Percentiles rank a stretch among this genome's conserved stretches.
Conservation (phyloP, 306 rosid species). For the Clitoria ternatea region DNA sequence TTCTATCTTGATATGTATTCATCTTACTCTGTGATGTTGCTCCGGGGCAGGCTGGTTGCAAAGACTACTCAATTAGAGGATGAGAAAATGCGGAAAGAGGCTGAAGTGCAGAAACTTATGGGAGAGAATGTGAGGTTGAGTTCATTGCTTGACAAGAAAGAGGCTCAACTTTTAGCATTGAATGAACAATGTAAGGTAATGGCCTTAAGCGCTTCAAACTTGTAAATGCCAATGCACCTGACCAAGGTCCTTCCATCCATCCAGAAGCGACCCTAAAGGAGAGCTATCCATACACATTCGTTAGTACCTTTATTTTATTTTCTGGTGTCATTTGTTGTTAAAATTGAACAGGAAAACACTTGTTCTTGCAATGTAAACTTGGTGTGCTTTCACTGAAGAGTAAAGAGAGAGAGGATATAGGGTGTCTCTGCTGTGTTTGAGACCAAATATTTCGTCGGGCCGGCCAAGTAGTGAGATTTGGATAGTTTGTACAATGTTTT, state of each 20-base stretch:
- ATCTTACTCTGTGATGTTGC: conserved; percentile 16
- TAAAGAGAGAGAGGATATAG: background rate
- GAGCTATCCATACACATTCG: conserved; percentile 22
- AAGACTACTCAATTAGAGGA: conserved; percentile 80
- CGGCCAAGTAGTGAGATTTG: no score
- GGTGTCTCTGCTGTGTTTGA: conserved; percentile 10
- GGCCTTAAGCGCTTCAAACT: conserved; percentile 74
- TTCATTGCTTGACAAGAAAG: conserved; percentile 89
- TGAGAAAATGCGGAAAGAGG: conserved; percentile 84
- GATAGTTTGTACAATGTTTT: no score
- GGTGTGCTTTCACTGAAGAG: conserved; percentile 12
- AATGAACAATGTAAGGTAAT: conserved; percentile 91
- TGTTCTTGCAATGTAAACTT: conserved; percentile 31
- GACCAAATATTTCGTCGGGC: no score
- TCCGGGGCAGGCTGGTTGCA: conserved; percentile 61
- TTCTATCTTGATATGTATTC: background rate
- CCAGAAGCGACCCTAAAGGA: conserved; percentile 27
- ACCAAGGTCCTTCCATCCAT: conserved; percentile 25
- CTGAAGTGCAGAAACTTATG: conserved; percentile 86
- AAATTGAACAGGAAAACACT: conserved; percentile 12
- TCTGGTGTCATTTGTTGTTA: conserved; percentile 25
- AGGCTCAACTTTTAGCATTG: conserved; percentile 89
- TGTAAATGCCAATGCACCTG: conserved; percentile 31
- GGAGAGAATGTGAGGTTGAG: conserved; percentile 78
- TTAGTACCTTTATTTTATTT: conserved; percentile 11